A percentile compares a stretch with the other conserved stretches of the same genome.
Evolutionary conservation across 2,329 filamentous ascomycete genomes (phyloP).

Genomic region (Elsinoe batatas): DNA sequence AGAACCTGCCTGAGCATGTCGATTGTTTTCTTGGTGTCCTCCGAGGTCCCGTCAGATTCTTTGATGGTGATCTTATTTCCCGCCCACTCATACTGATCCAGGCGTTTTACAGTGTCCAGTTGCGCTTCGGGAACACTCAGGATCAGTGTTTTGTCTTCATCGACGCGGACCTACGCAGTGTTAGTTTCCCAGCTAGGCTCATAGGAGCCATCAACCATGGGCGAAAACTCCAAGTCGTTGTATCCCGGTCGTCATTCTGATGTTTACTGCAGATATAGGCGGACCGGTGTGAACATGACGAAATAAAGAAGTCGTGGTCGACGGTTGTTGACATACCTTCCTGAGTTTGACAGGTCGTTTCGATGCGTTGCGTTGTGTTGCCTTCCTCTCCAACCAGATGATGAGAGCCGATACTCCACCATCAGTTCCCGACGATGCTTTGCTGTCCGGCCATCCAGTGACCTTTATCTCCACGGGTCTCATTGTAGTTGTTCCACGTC

Average conservation of each 20-base stretch:
- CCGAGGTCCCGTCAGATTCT: conserved; percentile 17
- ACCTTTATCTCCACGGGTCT: conserved; percentile 27
- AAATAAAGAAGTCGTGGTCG: conserved; percentile 14
- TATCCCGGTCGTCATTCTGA: conserved; percentile 25
- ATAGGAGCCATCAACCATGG: conserved; percentile 14
- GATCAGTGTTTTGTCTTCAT: conserved; percentile 29
- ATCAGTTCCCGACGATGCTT: conserved; percentile 26
- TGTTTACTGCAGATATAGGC: conserved; percentile 22
- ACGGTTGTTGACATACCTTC: conserved; percentile 25
- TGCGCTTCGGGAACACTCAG: conserved; percentile 31
- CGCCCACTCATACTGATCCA: conserved; percentile 34
- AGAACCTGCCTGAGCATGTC: conserved; percentile 61
- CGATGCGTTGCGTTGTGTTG: conserved; percentile 24
- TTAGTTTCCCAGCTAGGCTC: conserved; percentile 18
- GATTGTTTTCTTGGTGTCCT: conserved; percentile 39
- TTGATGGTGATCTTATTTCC: conserved; percentile 31
- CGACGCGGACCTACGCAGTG: conserved; percentile 23
- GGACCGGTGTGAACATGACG: conserved; percentile 20
- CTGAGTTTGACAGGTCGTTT: conserved; percentile 28
- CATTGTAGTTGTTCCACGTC: conserved; percentile 12
- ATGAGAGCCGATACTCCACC: conserved; percentile 29
- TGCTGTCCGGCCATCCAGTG: conserved; percentile 33
- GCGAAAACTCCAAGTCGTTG: conserved; percentile 13
- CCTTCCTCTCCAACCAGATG: conserved; percentile 33
- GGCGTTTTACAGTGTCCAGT: conserved; percentile 26